phyloP scores from a whole-genome alignment of 306 rosid species.

The Lathyrus sativus region DNA sequence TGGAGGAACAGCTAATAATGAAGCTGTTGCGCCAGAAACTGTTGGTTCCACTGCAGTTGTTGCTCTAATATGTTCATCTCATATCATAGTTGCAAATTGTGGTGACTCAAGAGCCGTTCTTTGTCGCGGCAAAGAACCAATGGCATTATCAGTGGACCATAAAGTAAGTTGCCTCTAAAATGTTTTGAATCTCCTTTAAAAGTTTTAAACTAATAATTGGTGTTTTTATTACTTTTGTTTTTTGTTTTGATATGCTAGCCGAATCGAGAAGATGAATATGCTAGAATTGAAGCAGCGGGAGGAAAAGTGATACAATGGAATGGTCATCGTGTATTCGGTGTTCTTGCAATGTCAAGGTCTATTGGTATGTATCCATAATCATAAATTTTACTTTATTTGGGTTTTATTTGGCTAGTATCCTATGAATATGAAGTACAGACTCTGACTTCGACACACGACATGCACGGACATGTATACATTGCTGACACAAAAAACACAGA shows the following conservation, averaged over 20 bases:
- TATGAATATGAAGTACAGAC: background rate
- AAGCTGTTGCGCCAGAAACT: conserved; percentile 83
- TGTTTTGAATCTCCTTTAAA: conserved; percentile 7
- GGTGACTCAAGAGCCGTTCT: conserved; percentile 97
- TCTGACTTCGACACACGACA: background rate
- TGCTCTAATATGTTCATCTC: conserved; percentile 79
- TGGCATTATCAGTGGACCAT: conserved; percentile 87
- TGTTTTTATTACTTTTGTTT: conserved; percentile 26
- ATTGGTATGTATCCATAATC: conserved; percentile 61
- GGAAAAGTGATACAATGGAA: conserved; percentile 98
- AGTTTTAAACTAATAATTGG: conserved; percentile 19
- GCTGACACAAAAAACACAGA: background rate
- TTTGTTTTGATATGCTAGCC: conserved; percentile 59
- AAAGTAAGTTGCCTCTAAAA: conserved; percentile 55
- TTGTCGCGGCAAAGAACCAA: conserved; percentile 82
- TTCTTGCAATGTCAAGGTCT: conserved; percentile 97
- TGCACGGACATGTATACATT: background rate
- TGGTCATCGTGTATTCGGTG: conserved; percentile 93
- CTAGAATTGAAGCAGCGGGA: conserved; percentile 93
- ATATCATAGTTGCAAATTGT: conserved; percentile 82
- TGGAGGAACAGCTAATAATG: conserved; percentile 66
- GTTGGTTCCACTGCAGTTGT: conserved; percentile 94
- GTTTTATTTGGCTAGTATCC: background rate
- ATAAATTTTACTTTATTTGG: conserved; percentile 13
- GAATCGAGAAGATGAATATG: conserved; percentile 86